Conservation (phyloP, 768 basidiomycete genomes). For the Suillus cothurnatus region DNA sequence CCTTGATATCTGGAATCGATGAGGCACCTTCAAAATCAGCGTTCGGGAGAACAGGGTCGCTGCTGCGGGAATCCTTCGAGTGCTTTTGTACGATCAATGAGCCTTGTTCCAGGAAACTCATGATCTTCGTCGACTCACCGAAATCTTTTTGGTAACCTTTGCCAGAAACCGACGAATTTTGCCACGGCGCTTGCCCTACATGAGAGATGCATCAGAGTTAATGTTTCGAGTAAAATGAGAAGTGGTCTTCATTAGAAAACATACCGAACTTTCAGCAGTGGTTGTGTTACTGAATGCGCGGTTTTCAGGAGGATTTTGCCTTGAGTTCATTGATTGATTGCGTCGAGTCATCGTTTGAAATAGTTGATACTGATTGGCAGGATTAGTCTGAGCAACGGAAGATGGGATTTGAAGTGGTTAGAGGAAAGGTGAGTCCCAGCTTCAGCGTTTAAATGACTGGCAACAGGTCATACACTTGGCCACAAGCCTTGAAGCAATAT, state of each 20-base stretch:
- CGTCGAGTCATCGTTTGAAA: not conserved
- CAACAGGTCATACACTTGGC: not conserved
- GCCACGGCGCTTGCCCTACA: not conserved
- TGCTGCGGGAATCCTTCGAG: not conserved
- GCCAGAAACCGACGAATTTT: not conserved
- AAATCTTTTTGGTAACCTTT: not conserved
- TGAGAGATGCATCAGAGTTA: not conserved
- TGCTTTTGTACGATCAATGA: not conserved
- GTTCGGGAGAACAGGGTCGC: not conserved
- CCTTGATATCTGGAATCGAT: not conserved
- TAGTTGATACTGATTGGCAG: not conserved
- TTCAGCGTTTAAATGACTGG: too few species aligned
- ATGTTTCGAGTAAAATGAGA: not conserved
- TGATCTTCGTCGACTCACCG: not conserved
- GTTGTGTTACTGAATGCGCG: too few species aligned
- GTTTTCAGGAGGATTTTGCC: not conserved
- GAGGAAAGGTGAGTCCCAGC: not conserved
- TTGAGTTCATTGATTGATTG: not conserved
- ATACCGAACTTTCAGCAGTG: not conserved
- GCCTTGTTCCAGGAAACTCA: not conserved
- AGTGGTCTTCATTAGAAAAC: not conserved
- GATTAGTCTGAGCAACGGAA: not conserved
- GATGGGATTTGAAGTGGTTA: not conserved
- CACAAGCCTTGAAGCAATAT: not conserved
- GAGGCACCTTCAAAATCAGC: not conserved